Percentiles rank a stretch among this genome's conserved stretches.
Conservation (phyloP, 352 stramenopile species). For the Globisporangium abappressorium region DNA sequence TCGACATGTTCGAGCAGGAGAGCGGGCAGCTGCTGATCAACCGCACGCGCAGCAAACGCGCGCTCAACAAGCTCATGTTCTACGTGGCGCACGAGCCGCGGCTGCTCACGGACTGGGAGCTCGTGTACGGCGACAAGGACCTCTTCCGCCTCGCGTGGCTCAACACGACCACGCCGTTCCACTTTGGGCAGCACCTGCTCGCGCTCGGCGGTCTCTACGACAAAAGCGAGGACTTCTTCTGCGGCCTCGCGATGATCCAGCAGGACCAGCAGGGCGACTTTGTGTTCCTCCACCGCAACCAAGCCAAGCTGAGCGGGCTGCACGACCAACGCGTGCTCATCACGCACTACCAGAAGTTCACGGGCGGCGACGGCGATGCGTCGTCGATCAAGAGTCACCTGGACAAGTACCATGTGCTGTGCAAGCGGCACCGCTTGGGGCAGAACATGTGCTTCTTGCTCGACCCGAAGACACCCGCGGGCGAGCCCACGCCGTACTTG, state of each 20-base stretch:
- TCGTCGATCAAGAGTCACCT: conserved; percentile 42
- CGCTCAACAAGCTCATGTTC: conserved; percentile 37
- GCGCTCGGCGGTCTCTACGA: conserved; percentile 39
- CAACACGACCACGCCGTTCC: conserved; percentile 40
- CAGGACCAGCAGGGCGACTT: conserved; percentile 13
- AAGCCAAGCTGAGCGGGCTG: conserved; percentile 16
- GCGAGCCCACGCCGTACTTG: conserved; percentile 40
- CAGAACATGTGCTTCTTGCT: conserved; percentile 68
- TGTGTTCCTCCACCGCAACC: conserved; percentile 16
- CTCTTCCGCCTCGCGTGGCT: conserved; percentile 61
- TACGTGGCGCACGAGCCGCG: conserved; percentile 39
- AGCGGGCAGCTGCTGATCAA: conserved; percentile 33
- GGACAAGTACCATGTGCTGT: conserved; percentile 65
- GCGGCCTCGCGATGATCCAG: conserved; percentile 31
- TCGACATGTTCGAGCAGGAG: conserved; percentile 42
- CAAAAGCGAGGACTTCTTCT: conserved; percentile 33
- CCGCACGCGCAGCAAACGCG: conserved; percentile 13
- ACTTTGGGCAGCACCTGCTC: conserved; percentile 44
- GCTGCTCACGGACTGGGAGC: conserved; percentile 27
- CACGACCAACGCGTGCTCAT: conserved; percentile 49
- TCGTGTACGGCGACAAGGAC: conserved; percentile 60
- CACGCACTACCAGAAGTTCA: conserved; percentile 74
- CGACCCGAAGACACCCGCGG: conserved; percentile 38
- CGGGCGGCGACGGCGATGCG: conserved; percentile 48
- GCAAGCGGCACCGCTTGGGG: conserved; percentile 47